Evolutionary conservation across 2,329 filamentous ascomycete species (phyloP), one percentile per base, ranked within the genome.

Genomic region (Neopestalotiopsis rosae): DNA sequence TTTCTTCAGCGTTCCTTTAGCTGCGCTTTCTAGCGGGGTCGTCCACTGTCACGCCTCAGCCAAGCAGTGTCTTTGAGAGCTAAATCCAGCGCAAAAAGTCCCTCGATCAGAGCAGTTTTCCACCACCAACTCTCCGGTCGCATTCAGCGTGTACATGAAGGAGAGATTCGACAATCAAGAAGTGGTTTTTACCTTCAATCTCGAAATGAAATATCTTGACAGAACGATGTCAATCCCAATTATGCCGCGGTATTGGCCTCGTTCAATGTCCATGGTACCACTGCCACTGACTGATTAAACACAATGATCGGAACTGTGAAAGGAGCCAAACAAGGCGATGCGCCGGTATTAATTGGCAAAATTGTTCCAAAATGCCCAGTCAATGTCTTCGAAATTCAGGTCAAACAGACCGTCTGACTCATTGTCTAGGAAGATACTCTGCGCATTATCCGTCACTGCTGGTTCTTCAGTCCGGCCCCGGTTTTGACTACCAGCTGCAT

Each of bases 291-390:
- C 10, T 10, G 5, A 1, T 7, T 38, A 38, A 7, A 10, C 10
- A 5, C 34, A 38, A 38, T 38, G 34, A 38, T 38, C 34, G 1
- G 24, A 38, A 6, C 1, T 38, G 34, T 38, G 10, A 0, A 38
- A 38, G 34, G 6, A 10, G 6, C 5, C 34, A 38, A 38, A 7
- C 34, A 28, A 28, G 24, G 24, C 34, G 10, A 38, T 38, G 34
- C 34, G 10, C 10, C 10, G 45, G 7, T 3, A 9, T 20, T 3
- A 30, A 38, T 30, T 62, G 20, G 34, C 59, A 5, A 62, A 38
- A 24, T 34, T 62, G 34, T 62, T 62, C 59, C 59, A 62, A 40
- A 62, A 62, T 9, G 59, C 32, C 59, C 59, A 62, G 34, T 62
- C 59, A 24, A 62, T 62, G 20, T 62, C 59, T 38, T 42, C 24